Evolutionary conservation across 2,329 filamentous ascomycete genomes (phyloP), one percentile per base, ranked within the genome.

Genomic region (Zymoseptoria pseudotritici): DNA sequence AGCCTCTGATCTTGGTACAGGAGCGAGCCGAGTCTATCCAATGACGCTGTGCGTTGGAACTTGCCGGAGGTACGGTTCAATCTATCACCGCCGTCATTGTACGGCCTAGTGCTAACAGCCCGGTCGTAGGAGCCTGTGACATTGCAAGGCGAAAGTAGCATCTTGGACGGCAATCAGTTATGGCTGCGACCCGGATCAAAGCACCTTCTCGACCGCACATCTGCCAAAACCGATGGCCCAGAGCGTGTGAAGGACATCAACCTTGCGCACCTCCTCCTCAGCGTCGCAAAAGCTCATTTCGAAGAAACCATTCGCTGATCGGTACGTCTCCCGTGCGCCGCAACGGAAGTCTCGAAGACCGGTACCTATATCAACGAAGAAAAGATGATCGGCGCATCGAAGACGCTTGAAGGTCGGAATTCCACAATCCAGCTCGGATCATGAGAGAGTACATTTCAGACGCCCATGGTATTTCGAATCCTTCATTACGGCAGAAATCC

Each of bases 281-380:
- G 85, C 50, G 85, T 97, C 6, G 84, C 82, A 53, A 67, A 76
- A 76, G 87, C 93, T 46, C 76, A 79, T 50, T 77, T 85, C 13
- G 87, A 85, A 54, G 85, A 90, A 70, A 89, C 86, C 57, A 60
- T 61, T 9, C 66, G 58, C 4, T 76, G 88, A 11, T 80, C 83
- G 59, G 82, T 80, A 50, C 85, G 88, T 62, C 91, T 91, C 1
- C 80, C 79, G 55, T 75, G 97, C 58, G 88, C 81, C 3, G 79
- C 97, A 58, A 86, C 86, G 65, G 94, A 97, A 69, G 80, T 84
- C n/a, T 94, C 91, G 4, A 96, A 95, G 71, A 86, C 87, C 63
- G 93, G 94, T 11, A 96, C 92, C 0, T 78, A 81, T 2, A 78
- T 97, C 58, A 88, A 97, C 71, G 90, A 86, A 4, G 26, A 1